Base-by-base conservation (phyloP, 2,329 filamentous ascomycete genomes). In the Fusarium marasasianum region DNA sequence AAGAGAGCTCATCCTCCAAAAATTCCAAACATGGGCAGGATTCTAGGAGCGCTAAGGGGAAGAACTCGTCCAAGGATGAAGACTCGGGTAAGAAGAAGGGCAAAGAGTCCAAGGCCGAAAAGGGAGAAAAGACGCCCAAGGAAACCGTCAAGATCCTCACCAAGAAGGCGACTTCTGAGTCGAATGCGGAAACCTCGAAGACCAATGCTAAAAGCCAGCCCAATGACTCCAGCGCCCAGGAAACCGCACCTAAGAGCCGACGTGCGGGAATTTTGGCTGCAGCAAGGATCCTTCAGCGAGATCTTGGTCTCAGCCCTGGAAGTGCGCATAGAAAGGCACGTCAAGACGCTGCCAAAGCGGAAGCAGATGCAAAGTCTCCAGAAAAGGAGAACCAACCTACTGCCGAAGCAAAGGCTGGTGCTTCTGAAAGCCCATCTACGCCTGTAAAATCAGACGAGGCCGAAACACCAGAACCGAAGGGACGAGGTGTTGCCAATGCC, bases 71-170 rank as follows among this genome's bases (percentile, higher is more conserved):
- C 11, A 84, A 83, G 69, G 82, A 84, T 17, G 88, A 90, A 37
- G 88, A 91, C 33, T 72, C 81, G 3, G 86, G 87, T 63, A 89
- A 86, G 60, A 95, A 93, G 82, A 93, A 93, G 50, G 84, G 85
- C 24, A 91, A 91, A 77, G 78, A 82, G 5, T 90, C 92, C 37
- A 93, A 90, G 66, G 69, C 79, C 5, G 83, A 92, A 24, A 89
- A 87, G 76, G 79, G 83, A 7, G 83, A 92, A 26, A 89, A 87
- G 76, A 78, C 84, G 18, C 78, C 84, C 40, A 91, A 88, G 73
- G 89, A 91, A 76, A 88, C 87, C 6, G 87, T 92, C 73, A 92
- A 89, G 79, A 89, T 92, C 57, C 83, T 92, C 12, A 91, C 88
- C 35, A 90, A 91, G 81, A 89, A 90, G 77, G 84, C 87, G 15